Conservation (phyloP, 148 eudicot species). For the Silene uniflora region DNA sequence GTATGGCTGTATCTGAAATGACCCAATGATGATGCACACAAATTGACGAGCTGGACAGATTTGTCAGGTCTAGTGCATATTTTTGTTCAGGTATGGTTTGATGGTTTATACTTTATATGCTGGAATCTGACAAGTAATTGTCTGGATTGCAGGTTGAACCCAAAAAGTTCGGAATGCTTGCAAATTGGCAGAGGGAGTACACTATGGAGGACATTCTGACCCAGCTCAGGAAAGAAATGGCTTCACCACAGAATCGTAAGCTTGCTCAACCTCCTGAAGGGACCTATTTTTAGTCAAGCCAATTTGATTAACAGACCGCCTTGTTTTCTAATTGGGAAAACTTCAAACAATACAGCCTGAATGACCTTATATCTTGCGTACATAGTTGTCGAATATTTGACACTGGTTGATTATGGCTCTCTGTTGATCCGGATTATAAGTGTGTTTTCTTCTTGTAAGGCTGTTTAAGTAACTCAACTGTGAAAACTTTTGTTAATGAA, state of each 20-base stretch:
- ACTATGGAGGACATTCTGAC: slow-evolving; percentile 55
- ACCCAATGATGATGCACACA: no score
- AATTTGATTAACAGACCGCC: background rate
- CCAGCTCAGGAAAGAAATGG: slow-evolving; percentile 58
- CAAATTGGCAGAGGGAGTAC: slow-evolving; percentile 52
- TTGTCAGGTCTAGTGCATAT: no score
- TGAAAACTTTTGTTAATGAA: slow-evolving; percentile 15
- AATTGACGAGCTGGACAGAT: no score
- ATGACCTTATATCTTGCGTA: slow-evolving; percentile 26
- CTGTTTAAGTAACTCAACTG: slow-evolving; percentile 16
- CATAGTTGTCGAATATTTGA: slow-evolving; percentile 13
- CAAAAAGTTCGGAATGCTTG: slow-evolving; percentile 48
- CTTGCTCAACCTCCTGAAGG: slow-evolving; percentile 59
- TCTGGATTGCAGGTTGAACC: slow-evolving; percentile 40
- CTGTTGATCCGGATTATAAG: slow-evolving; percentile 1
- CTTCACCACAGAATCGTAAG: slow-evolving; percentile 41
- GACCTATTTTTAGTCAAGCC: slow-evolving; percentile 40
- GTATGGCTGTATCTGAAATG: no score
- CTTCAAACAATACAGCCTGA: slow-evolving; percentile 8
- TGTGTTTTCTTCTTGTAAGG: slow-evolving; percentile 18
- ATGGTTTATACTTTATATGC: background rate
- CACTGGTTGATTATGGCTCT: slow-evolving; percentile 15
- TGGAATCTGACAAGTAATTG: background rate
- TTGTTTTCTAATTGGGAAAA: slow-evolving; percentile 14
- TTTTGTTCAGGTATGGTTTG: background rate